Base-by-base conservation (phyloP, 2,329 filamentous ascomycete species). In the Knufia petricola region DNA sequence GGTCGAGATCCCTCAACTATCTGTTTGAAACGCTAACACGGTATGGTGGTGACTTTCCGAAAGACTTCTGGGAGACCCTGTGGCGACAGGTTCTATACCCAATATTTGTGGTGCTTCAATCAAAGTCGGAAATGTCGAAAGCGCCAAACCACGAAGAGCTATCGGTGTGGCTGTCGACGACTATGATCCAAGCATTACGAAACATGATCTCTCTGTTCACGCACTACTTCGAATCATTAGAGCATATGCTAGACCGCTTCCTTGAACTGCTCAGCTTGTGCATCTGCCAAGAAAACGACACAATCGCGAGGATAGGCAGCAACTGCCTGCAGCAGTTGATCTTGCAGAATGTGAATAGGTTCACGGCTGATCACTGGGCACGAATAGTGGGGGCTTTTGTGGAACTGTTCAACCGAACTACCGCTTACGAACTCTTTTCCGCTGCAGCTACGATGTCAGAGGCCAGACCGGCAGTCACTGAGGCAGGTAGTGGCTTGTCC, bases 131-230 rank as follows among this genome's bases (percentile, higher is more conserved):
- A 64, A 94, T 96, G 84, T 84, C 84, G 21, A 95, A 95, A 61
- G 89, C 90, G 12, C 78, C 90, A 30, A 96, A 90, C 61, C 89
- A 95, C 60, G 94, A 98, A 66, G 92, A 98, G 63, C 75, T 96
- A 17, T 96, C 92, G 0, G 92, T 99, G 2, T 99, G 92, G 92
- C 75, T 99, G 20, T 96, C 92, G 0, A 98, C 92, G 0, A 99
- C 92, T 7, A 95, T 99, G 87, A 98, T 99, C 34, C 92, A 99
- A 65, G 92, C 92, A 1, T 72, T 99, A 48, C 83, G 92, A 51
- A 95, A 96, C 68, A 95, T 98, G 86, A 96, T 99, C 59, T 90
- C 87, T 1, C 78, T 99, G 20, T 98, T 98, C 66, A 98, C 94
- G 0, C 94, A 99, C 67, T 98, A 96, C 67, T 99, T 98, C 56